Percentiles rank a stretch among this genome's conserved stretches.
Conservation (phyloP, 2,329 filamentous ascomycete genomes). For the Penicillium sp. region DNA sequence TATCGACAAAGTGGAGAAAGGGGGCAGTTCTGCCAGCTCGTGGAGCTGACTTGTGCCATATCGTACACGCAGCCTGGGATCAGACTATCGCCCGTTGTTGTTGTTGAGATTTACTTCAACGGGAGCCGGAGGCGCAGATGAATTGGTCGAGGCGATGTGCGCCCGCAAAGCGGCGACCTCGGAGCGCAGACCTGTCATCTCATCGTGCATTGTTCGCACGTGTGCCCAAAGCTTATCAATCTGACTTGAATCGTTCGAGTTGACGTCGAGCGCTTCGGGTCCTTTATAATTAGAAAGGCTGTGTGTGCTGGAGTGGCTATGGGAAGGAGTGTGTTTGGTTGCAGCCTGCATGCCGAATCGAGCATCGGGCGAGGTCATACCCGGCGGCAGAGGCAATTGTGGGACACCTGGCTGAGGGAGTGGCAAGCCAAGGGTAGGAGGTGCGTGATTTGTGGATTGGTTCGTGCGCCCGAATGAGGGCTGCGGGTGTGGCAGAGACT, state of each 20-base stretch:
- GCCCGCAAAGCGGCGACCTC: conserved; percentile 45
- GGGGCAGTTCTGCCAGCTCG: neutral
- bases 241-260: conserved; percentile 26
- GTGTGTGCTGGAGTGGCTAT: conserved; percentile 39
- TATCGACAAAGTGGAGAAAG: conserved; percentile 21
- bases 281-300: conserved; percentile 31
- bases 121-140: conserved; percentile 18
- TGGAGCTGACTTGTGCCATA: conserved; percentile 12
- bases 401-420: conserved; percentile 42
- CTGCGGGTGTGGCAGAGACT: conserved; percentile 43
- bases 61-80: conserved; percentile 19
- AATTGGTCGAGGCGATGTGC: conserved; percentile 39
- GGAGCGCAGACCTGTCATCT: conserved; percentile 42
- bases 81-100: conserved; percentile 13
- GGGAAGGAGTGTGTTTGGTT: conserved; percentile 38
- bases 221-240: conserved; percentile 46
- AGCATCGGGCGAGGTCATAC: conserved; percentile 45
- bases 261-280: conserved; percentile 27
- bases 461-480: conserved; percentile 31
- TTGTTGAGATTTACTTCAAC: conserved; percentile 21
- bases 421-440: conserved; percentile 36
- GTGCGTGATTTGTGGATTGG: conserved; percentile 26
- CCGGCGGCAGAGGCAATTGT: conserved; percentile 47
- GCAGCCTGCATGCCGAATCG: conserved; percentile 45
- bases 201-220: conserved; percentile 45